phyloP scores from a whole-genome alignment of 768 basidiomycete species.

The Podaxis sp. region DNA sequence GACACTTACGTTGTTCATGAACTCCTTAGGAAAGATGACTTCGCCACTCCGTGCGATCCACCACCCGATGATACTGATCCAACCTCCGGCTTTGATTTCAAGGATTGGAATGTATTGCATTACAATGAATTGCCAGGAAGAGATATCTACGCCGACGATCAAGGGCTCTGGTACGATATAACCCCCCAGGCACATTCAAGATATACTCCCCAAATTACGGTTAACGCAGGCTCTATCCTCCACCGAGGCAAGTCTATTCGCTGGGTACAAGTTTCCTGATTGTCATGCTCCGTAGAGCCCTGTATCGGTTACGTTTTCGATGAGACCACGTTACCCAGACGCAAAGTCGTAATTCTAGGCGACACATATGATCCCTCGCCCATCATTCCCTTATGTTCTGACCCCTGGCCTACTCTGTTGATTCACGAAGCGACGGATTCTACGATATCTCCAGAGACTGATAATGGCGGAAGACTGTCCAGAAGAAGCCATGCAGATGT shows the following conservation, averaged over 20 bases:
- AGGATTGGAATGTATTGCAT: slow-evolving; percentile 42
- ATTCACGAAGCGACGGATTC: slow-evolving; percentile 87
- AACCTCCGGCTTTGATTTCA: slow-evolving; percentile 11
- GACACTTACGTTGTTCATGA: slow-evolving; percentile 78
- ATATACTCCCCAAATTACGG: slow-evolving; percentile 37
- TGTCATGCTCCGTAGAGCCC: slow-evolving; percentile 42
- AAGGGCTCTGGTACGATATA: slow-evolving; percentile 68
- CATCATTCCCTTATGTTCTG: slow-evolving; percentile 51
- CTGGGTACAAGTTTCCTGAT: not conserved
- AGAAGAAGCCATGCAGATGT: slow-evolving; percentile 38
- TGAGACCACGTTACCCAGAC: slow-evolving; percentile 43
- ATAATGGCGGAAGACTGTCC: slow-evolving; percentile 34
- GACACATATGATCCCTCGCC: slow-evolving; percentile 67
- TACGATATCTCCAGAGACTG: slow-evolving; percentile 53
- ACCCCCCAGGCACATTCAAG: slow-evolving; percentile 29
- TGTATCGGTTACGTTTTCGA: slow-evolving; percentile 77
- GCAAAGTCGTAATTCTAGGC: slow-evolving; percentile 73
- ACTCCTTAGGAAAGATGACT: slow-evolving; percentile 54
- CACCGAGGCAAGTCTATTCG: slow-evolving; percentile 58
- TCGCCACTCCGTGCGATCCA: slow-evolving; percentile 44
- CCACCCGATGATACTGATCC: slow-evolving; percentile 14
- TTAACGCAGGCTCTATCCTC: slow-evolving; percentile 71
- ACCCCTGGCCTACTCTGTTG: slow-evolving; percentile 55
- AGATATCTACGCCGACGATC: slow-evolving; percentile 48
- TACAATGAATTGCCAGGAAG: slow-evolving; percentile 58